Evolutionary conservation across 192 early-diverging fungal species (phyloP).

Genomic region (Coemansia sp.): DNA sequence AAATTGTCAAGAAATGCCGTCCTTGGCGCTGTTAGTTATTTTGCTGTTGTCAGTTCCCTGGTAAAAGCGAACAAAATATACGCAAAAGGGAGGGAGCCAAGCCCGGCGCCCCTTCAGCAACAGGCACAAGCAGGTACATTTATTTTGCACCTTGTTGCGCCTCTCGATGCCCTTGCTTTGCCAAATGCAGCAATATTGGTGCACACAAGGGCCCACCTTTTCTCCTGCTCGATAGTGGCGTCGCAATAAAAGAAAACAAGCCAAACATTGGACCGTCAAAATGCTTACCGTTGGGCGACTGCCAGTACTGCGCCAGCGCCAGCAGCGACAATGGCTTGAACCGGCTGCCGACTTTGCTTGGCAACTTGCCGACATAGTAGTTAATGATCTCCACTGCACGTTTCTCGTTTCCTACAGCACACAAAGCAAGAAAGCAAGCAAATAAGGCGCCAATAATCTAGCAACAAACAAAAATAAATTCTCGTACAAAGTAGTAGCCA

Average conservation of each 20-base stretch:
- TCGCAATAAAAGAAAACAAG: background rate
- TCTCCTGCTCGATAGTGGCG: too few species aligned
- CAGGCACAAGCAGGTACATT: background rate
- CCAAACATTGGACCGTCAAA: background rate
- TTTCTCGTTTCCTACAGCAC: constrained; percentile 42
- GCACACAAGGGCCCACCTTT: too few species aligned
- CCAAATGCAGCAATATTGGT: constrained; percentile 2
- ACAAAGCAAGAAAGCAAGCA: background rate
- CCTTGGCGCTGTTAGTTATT: background rate
- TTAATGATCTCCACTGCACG: constrained; percentile 55
- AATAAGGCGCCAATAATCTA: background rate
- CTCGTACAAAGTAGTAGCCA: background rate
- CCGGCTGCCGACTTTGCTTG: constrained; percentile 22
- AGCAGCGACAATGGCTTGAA: constrained; percentile 47
- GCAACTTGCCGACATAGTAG: constrained; percentile 51
- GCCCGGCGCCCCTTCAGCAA: background rate
- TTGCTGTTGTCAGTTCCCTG: background rate
- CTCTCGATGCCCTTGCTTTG: background rate
- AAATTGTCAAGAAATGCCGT: background rate
- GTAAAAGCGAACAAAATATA: background rate
- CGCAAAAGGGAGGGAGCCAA: background rate
- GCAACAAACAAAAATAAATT: background rate
- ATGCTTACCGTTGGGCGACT: constrained; percentile 39
- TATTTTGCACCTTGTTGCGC: background rate
- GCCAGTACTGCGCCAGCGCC: constrained; percentile 49